Evolutionary conservation across 352 stramenopile genomes (phyloP), one percentile per base, ranked within the genome.

Genomic region (Globisporangium iwayamae): DNA sequence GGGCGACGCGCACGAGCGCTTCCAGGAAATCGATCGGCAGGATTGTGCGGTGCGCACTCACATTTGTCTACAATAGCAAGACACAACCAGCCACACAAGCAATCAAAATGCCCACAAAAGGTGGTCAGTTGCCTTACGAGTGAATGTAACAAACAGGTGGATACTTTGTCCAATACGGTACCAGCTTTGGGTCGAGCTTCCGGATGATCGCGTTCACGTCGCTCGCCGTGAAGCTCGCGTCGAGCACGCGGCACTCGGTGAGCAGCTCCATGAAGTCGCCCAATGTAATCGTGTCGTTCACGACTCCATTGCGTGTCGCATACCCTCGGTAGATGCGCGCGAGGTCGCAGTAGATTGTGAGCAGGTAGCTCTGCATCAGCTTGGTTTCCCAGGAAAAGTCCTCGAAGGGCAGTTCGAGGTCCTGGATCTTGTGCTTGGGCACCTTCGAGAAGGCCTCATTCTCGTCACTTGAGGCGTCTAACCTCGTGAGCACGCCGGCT

Each of bases 261-360:
- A 93, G 66, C 43, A 93, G 66, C 60, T 87, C 78, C 1, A 74
- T 66, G 13, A 91, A 70, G 20, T 90, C 81, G 9, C 72, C 81
- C 10, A 89, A 60, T 2, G 52, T 86, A 60, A 91, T 87, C 3
- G 70, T 69, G 10, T 82, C 65, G 41, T 75, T 79, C 13, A 62
- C 65, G n/a, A 67, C 41, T 36, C 75, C 72, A 1, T 57, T 62
- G 34, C 81, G 80, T 47, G 72, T 83, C 28, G 81, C 74, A 36
- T 89, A 93, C 28, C 78, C 78, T 0, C 82, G 75, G 51, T 91
- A 93, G 56, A 91, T 93, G 6, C 84, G 79, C 32, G 75, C 82
- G 14, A 93, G 72, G 55, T 91, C 84, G 60, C 80, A 89, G 68
- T 87, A 79, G 56, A 89, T 78, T 10, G 78, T 89, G 34, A 78